phyloP scores from a whole-genome alignment of 441 rosid genomes.

The Gossypium trilobum region DNA sequence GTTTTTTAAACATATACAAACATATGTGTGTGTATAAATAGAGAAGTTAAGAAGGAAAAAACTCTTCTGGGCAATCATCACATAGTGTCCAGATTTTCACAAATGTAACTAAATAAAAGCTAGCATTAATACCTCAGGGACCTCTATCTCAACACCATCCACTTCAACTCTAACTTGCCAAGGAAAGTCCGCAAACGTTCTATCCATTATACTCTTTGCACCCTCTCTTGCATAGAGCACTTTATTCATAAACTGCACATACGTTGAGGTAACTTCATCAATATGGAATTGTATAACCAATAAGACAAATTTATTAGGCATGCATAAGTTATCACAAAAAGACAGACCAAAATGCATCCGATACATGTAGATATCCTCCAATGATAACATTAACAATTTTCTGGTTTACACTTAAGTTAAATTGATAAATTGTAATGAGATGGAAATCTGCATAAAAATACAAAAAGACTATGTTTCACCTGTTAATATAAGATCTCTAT shows the following conservation, averaged over 20 bases:
- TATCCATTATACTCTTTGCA: conserved; percentile 89
- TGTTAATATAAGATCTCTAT: neutral
- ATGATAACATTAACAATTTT: neutral
- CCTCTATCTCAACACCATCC: conserved; percentile 83
- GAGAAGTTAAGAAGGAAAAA: neutral
- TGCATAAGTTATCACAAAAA: neutral
- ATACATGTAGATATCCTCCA: neutral
- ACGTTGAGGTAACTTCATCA: conserved; percentile 21
- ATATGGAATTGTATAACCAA: conserved; percentile 1
- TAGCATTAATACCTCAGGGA: conserved; percentile 70
- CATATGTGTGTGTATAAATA: neutral
- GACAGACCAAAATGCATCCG: neutral
- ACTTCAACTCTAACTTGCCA: conserved; percentile 93
- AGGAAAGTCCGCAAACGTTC: conserved; percentile 82
- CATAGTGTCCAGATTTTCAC: neutral
- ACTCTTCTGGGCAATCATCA: neutral
- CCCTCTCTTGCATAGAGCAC: conserved; percentile 97
- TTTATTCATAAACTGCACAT: conserved; percentile 90
- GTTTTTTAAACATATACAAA: neutral
- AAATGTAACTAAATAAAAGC: neutral
- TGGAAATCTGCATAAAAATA: neutral
- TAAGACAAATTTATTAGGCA: neutral
- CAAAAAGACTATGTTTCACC: neutral
- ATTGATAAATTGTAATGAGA: neutral
- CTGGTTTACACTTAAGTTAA: neutral